Percentiles rank a stretch among this genome's conserved stretches.
Evolutionary conservation across 768 basidiomycete genomes (phyloP).

Genomic region (Pleurotus djamor): DNA sequence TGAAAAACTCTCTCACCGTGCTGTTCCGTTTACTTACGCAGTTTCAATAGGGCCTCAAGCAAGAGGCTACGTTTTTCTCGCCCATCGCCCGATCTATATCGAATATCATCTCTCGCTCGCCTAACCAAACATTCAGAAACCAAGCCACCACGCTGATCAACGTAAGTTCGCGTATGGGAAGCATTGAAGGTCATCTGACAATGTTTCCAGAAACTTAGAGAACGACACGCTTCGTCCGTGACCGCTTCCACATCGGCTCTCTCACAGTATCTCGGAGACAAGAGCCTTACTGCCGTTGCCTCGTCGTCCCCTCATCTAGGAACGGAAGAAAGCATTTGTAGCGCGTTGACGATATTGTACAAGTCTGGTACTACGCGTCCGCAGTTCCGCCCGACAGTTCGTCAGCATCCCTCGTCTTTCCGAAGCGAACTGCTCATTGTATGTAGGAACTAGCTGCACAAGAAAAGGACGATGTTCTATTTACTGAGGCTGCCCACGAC

Average conservation of each 20-base stretch:
- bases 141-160: slow-evolving; percentile 42
- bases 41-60: slow-evolving; percentile 42
- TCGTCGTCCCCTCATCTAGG: slow-evolving; percentile 14
- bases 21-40: slow-evolving; percentile 20
- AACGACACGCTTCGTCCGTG: no score
- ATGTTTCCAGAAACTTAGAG: slow-evolving; percentile 18
- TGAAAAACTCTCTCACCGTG: not conserved
- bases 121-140: slow-evolving; percentile 41
- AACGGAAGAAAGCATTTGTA: slow-evolving; percentile 33
- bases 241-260: slow-evolving; percentile 23
- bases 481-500: not conserved
- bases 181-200: not conserved
- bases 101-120: slow-evolving; percentile 52
- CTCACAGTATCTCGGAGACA: slow-evolving; percentile 18
- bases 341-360: slow-evolving; percentile 43
- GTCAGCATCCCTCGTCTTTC: not conserved
- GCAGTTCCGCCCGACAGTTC: slow-evolving; percentile 1
- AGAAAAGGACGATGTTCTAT: not conserved
- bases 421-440: not conserved
- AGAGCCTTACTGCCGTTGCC: slow-evolving; percentile 10
- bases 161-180: slow-evolving; percentile 28
- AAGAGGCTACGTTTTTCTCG: slow-evolving; percentile 46
- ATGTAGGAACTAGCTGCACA: not conserved
- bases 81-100: slow-evolving; percentile 49
- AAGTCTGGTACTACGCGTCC: slow-evolving; percentile 35